These are phyloP conservation scores for Stachybotrys chlorohalonatus DNA, from an alignment of 2,329 filamentous ascomycete species.

Conservation along the genomic window DNA sequence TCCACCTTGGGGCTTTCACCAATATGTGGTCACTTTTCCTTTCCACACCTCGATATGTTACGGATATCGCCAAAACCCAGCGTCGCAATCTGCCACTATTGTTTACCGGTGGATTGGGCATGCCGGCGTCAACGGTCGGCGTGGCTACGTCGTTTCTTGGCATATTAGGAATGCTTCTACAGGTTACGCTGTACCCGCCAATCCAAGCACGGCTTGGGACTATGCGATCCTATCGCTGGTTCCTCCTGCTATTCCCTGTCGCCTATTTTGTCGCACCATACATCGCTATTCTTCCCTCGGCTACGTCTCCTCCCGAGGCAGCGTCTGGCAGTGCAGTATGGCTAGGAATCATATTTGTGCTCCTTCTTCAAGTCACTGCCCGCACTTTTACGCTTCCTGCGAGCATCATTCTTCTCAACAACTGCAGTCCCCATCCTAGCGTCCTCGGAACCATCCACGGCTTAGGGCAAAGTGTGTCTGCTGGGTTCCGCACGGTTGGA, in stretches of 20 bases:
- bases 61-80: constrained; percentile 16
- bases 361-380: constrained; percentile 61
- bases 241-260: constrained; percentile 56
- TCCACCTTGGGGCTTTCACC: constrained; percentile 62
- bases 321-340: constrained; percentile 44
- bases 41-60: constrained; percentile 47
- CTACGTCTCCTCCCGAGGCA: constrained; percentile 28
- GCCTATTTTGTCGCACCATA: constrained; percentile 62
- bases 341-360: constrained; percentile 51
- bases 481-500: constrained; percentile 38
- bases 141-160: constrained; percentile 62
- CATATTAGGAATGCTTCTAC: constrained; percentile 57
- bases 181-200: constrained; percentile 59
- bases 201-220: constrained; percentile 58
- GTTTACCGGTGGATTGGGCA: constrained; percentile 58
- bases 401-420: constrained; percentile 51
- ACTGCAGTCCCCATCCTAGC: constrained; percentile 49
- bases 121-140: constrained; percentile 58
- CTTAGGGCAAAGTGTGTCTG: constrained; percentile 40
- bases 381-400: constrained; percentile 59
- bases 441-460: constrained; percentile 50
- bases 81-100: constrained; percentile 32
- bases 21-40: constrained; percentile 62
- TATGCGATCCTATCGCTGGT: constrained; percentile 55
- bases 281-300: constrained; percentile 48